Evolutionary conservation across 2,329 filamentous ascomycete species (phyloP).

Genomic region (Fusarium hainanense): DNA sequence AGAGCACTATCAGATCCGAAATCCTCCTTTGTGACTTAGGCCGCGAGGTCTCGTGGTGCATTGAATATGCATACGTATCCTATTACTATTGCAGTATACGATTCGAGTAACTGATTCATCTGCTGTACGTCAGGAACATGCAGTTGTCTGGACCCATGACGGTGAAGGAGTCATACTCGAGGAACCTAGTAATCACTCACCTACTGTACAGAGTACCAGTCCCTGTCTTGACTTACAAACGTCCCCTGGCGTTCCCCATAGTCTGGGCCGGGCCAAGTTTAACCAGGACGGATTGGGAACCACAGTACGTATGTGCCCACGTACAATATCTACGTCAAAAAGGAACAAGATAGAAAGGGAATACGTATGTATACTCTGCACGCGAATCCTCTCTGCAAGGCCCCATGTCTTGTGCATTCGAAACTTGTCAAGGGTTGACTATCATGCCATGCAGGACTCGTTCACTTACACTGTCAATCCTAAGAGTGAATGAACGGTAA

Average conservation of each 20-base stretch:
- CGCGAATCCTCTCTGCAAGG: constrained; percentile 19
- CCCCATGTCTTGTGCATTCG: constrained; percentile 22
- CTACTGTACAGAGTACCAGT: background rate
- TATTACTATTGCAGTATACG: background rate
- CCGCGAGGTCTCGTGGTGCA: constrained; percentile 26
- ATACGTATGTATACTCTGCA: constrained; percentile 29
- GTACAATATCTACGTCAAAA: constrained; percentile 38
- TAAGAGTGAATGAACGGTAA: background rate
- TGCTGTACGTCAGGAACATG: constrained; percentile 20
- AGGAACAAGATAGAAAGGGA: background rate
- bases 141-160: constrained; percentile 35
- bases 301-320: constrained; percentile 38
- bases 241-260: constrained; percentile 8
- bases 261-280: constrained; percentile 4
- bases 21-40: constrained; percentile 21
- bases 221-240: constrained; percentile 30
- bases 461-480: constrained; percentile 1
- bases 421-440: constrained; percentile 9
- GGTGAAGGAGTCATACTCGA: constrained; percentile 34
- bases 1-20: constrained; percentile 33
- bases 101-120: background rate
- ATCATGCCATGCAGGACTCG: background rate
- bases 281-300: constrained; percentile 8
- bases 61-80: constrained; percentile 4
- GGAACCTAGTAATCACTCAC: constrained; percentile 26